Evolutionary conservation across 1,284 basidiomycete genomes (phyloP).

Genomic region (Cryptococcus sp.): DNA sequence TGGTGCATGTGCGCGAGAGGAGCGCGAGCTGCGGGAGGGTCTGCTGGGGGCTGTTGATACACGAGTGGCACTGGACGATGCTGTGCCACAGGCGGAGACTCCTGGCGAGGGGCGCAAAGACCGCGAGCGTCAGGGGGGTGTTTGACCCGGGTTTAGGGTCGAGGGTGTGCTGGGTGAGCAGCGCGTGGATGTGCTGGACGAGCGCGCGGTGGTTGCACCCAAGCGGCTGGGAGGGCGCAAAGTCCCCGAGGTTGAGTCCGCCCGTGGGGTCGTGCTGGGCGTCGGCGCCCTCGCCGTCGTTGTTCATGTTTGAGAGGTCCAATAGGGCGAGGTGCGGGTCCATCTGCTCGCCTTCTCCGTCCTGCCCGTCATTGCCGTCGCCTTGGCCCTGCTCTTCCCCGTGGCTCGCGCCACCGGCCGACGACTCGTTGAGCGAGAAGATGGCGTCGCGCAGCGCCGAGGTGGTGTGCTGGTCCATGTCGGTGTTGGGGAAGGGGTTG

Average conservation of each 20-base stretch:
- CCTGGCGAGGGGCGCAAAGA: conserved; percentile 42
- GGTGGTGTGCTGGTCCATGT: conserved; percentile 49
- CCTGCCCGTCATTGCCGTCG: conserved; percentile 25
- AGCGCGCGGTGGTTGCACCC: conserved; percentile 38
- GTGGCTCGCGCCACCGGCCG: conserved; percentile 12
- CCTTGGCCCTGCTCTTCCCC: conserved; percentile 9
- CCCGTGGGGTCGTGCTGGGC: conserved; percentile 19
- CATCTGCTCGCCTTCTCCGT: conserved; percentile 24
- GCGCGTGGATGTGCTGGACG: conserved; percentile 42
- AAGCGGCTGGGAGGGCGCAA: conserved; percentile 13
- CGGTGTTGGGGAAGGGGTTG: conserved; percentile 32
- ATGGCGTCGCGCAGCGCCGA: conserved; percentile 48
- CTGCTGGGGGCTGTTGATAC: conserved; percentile 42
- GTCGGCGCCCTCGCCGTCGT: conserved; percentile 19
- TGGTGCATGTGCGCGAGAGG: conserved; percentile 45
- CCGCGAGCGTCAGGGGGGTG: conserved; percentile 42
- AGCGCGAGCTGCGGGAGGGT: conserved; percentile 50
- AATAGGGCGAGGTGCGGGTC: conserved; percentile 47
- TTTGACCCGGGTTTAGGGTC: conserved; percentile 46
- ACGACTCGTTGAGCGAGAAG: conserved; percentile 47
- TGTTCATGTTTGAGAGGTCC: conserved; percentile 37
- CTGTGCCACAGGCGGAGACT: conserved; percentile 45
- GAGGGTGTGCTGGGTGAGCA: conserved; percentile 39
- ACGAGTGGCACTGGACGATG: conserved; percentile 35
- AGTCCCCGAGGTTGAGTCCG: conserved; percentile 22